Evolutionary conservation across 257 asterid species (phyloP).

Genomic region (Ehretia macrophylla): DNA sequence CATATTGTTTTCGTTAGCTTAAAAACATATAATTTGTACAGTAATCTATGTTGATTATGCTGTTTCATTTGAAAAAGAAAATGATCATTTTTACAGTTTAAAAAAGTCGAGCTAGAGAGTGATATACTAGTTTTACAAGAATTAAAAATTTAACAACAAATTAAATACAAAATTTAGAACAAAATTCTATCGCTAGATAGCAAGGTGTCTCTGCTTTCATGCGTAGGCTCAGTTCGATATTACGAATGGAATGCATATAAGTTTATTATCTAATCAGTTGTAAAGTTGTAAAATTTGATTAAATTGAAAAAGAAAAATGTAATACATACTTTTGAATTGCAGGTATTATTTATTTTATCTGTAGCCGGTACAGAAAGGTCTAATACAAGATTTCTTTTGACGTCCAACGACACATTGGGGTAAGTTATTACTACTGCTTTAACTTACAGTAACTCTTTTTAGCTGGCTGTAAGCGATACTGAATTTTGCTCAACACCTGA

Average conservation of each 20-base stretch:
- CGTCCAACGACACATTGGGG: slow-evolving; percentile 41
- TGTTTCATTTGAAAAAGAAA: too few species aligned
- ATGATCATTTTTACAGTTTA: too few species aligned
- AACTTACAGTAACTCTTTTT: neutral
- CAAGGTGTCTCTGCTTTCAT: neutral
- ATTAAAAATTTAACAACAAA: too few species aligned
- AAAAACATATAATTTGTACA: neutral
- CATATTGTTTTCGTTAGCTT: neutral
- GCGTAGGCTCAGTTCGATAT: neutral
- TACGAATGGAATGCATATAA: too few species aligned
- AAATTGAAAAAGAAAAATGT: neutral
- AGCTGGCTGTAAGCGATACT: too few species aligned
- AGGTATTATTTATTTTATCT: slow-evolving; percentile 35
- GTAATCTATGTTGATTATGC: neutral
- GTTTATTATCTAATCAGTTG: neutral
- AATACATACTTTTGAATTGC: slow-evolving; percentile 17
- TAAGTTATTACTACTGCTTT: slow-evolving; percentile 12
- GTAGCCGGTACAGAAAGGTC: slow-evolving; percentile 39
- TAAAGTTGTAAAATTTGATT: neutral
- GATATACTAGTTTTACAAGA: neutral
- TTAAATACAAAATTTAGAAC: neutral
- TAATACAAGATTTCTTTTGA: slow-evolving; percentile 36
- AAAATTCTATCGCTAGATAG: neutral
- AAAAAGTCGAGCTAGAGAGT: neutral
- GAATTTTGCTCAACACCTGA: too few species aligned